A percentile compares a stretch with the other conserved stretches of the same genome.
These are phyloP conservation scores for Setomelanomma holmii DNA, from an alignment of 2,329 filamentous ascomycete species.

Conservation along the genomic window DNA sequence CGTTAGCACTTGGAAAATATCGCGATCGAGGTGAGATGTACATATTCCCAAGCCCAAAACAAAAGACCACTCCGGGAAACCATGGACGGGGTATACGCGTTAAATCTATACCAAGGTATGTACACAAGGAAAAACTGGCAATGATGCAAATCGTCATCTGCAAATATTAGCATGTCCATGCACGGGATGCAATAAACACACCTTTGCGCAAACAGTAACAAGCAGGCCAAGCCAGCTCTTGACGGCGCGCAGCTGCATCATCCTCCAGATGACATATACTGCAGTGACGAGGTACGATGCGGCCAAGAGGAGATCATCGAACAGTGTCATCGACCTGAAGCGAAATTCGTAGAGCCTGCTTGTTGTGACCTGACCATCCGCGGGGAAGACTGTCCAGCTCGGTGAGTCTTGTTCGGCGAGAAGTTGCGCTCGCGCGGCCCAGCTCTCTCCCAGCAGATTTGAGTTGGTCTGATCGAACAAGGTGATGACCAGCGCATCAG, in stretches of 20 bases:
- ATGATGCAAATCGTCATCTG: conserved; percentile 73
- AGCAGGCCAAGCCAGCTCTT: conserved; percentile 78
- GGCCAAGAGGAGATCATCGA: conserved; percentile 69
- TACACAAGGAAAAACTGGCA: conserved; percentile 81
- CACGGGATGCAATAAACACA: conserved; percentile 25
- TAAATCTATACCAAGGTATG: conserved; percentile 75
- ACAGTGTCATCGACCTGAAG: conserved; percentile 73
- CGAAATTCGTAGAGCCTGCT: conserved; percentile 79
- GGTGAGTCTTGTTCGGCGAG: conserved; percentile 59
- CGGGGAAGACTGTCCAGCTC: conserved; percentile 71
- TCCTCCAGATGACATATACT: conserved; percentile 69
- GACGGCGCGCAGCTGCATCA: conserved; percentile 74
- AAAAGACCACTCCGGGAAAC: conserved; percentile 78
- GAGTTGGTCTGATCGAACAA: conserved; percentile 73
- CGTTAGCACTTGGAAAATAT: conserved; percentile 12
- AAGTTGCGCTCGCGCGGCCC: conserved; percentile 66
- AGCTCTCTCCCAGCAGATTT: conserved; percentile 67
- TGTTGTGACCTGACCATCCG: conserved; percentile 60
- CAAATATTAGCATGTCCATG: conserved; percentile 15
- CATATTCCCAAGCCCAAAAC: conserved; percentile 80
- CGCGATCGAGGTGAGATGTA: conserved; percentile 27
- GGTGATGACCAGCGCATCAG: conserved; percentile 80
- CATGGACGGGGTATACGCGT: conserved; percentile 76
- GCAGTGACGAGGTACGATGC: conserved; percentile 70
- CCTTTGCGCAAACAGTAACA: conserved; percentile 71